Conservation (phyloP, 164 flowering plant genomes). For the Cinnamomum micranthum region DNA sequence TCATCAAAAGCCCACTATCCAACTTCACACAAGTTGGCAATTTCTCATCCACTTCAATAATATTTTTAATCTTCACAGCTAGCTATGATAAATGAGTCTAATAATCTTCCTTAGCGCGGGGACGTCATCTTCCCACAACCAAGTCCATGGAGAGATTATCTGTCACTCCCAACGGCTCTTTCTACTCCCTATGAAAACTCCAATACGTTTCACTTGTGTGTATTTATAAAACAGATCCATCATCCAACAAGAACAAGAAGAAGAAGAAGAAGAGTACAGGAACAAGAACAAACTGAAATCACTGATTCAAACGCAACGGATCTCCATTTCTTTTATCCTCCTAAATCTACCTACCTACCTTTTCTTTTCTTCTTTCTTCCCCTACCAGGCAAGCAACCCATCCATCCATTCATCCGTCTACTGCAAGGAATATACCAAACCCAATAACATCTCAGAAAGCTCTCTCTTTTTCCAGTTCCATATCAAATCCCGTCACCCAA, state of each 20-base stretch:
- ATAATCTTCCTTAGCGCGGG: too few relatives aligned
- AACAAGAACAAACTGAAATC: background rate
- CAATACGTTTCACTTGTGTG: background rate
- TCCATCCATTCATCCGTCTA: background rate
- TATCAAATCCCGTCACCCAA: background rate
- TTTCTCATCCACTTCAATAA: too few relatives aligned
- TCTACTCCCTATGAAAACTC: too few relatives aligned
- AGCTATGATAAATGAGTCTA: too few relatives aligned
- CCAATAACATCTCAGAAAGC: background rate
- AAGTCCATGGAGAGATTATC: background rate
- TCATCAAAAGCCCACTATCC: too few relatives aligned
- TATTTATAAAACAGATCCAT: background rate
- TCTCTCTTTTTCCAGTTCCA: background rate
- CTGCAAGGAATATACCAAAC: background rate
- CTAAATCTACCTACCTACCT: background rate
- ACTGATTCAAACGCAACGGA: background rate
- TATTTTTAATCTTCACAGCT: too few relatives aligned
- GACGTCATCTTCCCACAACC: too few relatives aligned
- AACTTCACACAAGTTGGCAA: too few relatives aligned
- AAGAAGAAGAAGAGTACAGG: too few relatives aligned
- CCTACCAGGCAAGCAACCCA: constrained; percentile 2
- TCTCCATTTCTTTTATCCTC: background rate
- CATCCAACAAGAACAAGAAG: background rate
- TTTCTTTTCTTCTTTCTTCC: background rate
- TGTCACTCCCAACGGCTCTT: background rate